phyloP scores from a whole-genome alignment of 768 basidiomycete species.

The Lactarius deliciosus region DNA sequence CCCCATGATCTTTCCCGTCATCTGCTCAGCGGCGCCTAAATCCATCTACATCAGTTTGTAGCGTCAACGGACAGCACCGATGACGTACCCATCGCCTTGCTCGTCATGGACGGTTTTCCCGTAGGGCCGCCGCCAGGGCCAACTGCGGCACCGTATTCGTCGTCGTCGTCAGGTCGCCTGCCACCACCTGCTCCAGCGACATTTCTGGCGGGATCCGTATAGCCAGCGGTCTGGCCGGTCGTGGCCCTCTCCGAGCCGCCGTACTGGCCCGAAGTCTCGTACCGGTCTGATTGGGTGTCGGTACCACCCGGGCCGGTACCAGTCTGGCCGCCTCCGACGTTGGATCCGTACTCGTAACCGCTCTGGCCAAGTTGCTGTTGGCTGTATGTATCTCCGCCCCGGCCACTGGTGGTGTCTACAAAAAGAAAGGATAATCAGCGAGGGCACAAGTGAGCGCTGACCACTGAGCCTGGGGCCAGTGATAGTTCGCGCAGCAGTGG shows the following conservation, averaged over 20 bases:
- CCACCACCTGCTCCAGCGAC: background rate
- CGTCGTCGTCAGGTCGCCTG: background rate
- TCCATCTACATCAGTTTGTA: constrained; percentile 10
- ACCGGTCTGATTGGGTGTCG: constrained; percentile 1
- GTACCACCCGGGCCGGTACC: background rate
- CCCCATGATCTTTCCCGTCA: constrained; percentile 19
- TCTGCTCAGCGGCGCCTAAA: constrained; percentile 24
- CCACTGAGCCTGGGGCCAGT: background rate
- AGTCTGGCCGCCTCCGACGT: background rate
- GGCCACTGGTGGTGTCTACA: background rate
- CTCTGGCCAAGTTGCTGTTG: constrained; percentile 9
- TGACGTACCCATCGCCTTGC: constrained; percentile 25
- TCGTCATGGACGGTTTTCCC: constrained; percentile 10
- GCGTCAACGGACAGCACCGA: background rate
- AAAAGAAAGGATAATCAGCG: background rate
- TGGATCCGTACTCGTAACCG: background rate
- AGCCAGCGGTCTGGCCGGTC: background rate
- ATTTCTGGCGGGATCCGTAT: background rate
- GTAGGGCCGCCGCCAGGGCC: background rate
- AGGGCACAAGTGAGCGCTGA: background rate
- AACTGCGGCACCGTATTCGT: background rate
- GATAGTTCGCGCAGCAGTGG: background rate
- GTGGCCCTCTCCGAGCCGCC: background rate
- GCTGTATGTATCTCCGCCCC: background rate
- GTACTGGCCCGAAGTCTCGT: constrained; percentile 9